Base-by-base conservation (phyloP, 2,329 filamentous ascomycete genomes). In the Penicillium italicum region DNA sequence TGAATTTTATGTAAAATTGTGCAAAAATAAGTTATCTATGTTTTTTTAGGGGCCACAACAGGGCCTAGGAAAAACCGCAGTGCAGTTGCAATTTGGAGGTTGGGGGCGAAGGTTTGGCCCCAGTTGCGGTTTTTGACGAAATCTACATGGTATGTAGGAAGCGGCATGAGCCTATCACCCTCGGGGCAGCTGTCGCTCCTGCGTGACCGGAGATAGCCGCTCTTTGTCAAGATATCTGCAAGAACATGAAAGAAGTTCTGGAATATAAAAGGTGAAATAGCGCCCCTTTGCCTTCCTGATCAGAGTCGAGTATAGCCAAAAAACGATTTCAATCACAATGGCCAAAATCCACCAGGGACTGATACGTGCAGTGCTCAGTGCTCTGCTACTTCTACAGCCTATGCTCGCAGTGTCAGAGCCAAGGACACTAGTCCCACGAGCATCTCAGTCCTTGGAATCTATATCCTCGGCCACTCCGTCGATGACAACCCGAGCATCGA, bases 401-500 rank as follows among this genome's bases (percentile, higher is more conserved):
- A 50, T 26, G 1, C 20, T 36, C 1, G 52, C 48, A 36, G 14
- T 38, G 2, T 37, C 49, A 16, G 26, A 11, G n/a, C 4, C 18
- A 40, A 43, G 20, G 4, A 50, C 40, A 12, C 4, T 53, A 1
- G 45, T 62, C 24, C 24, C 50, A 14, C 34, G 53, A 44, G 38
- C 22, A 48, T 51, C 47, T 31, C 46, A 43, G 34, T 52, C 51
- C 18, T 50, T 43, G 18, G 46, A 18, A 20, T 45, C 34, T 34
- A 24, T 28, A n/a, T 33, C 57, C n/a, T 51, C 57, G 30, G 44
- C 51, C 9, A 50, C 57, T 31, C 30, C 59, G 37, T 53, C 51
- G 10, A 38, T 50, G 24, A 33, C 56, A 14, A 42, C 33, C 3
- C 30, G 36, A 45, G 26, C 55, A 3, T 40, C 60, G n/a, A 55